Evolutionary conservation across 176 grass and related monocot genomes (phyloP), one percentile per base, ranked within the genome.

Genomic region (Musa schizocarpa): DNA sequence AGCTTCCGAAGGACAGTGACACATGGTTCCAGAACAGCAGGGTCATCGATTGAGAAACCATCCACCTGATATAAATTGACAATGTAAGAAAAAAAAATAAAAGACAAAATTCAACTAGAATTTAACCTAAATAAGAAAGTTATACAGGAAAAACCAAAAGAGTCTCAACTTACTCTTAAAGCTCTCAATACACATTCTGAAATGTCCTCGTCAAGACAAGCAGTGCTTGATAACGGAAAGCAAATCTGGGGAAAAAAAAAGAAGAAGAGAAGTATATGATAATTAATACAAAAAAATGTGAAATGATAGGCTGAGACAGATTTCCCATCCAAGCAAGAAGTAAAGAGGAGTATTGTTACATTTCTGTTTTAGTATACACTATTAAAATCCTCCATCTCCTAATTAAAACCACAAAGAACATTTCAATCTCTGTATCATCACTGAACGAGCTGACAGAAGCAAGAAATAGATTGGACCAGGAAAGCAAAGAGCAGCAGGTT

Each of bases 151-250:
- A 51, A 65, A 77, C 59, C 17, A 77, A 9, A 52, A 17, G 23
- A 22, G 8, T 58, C 34, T 24, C 52, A 81, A 34, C 82, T 93
- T 76, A 89, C 94, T 86, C 81, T 90, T 89, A 98, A 81, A 75
- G 72, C 74, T 82, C 62, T 86, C 55, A 82, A n/a, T 64, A 97
- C 53, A 79, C 75, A 78, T 54, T 89, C 69, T 4, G 55, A 65
- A 16, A 65, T 80, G 29, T 89, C 76, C 58, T 68, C 79, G 76
- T 76, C 84, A 85, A 91, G 23, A 61, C 83, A 74, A 66, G 72
- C 57, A 78, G 50, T 11, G 76, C 76, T 84, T 79, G 88, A 69
- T 26, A 20, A 74, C 16, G 69, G 79, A 70, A 87, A 65, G 17
- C 83, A 82, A 82, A 91, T 82, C 94, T 98, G 50, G 11, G 80